phyloP scores from a whole-genome alignment of 345 rosid species.

The Populus davidiana region DNA sequence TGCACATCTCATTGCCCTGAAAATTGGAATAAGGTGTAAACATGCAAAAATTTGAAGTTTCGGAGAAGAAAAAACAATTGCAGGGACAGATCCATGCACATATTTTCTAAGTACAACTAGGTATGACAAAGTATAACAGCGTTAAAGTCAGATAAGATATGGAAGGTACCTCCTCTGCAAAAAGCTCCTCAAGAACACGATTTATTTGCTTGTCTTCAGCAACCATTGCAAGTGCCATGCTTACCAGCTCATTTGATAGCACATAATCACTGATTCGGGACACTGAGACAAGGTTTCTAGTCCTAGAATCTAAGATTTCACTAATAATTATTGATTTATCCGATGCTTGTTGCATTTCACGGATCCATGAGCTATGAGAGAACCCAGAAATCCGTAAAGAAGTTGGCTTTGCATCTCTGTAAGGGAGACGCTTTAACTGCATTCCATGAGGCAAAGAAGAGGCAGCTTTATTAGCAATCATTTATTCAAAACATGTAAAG shows the following conservation, averaged over 20 bases:
- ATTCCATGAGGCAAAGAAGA: conserved; percentile 9
- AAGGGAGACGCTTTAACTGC: conserved; percentile 86
- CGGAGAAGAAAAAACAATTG: neutral
- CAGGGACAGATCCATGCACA: neutral
- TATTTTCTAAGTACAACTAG: neutral
- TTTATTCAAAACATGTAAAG: neutral
- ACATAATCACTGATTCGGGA: conserved; percentile 93
- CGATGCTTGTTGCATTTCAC: conserved; percentile 92
- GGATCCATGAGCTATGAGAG: conserved; percentile 86
- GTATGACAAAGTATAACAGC: neutral
- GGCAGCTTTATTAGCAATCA: conserved; percentile 2
- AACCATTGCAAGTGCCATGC: conserved; percentile 97
- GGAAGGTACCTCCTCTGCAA: conserved; percentile 67
- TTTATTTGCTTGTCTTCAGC: conserved; percentile 94
- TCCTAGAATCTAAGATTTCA: conserved; percentile 91
- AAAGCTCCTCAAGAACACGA: conserved; percentile 85
- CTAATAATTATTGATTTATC: conserved; percentile 79
- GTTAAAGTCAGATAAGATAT: neutral
- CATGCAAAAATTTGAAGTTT: neutral
- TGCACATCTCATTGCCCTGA: conserved; percentile 87
- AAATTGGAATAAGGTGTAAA: neutral
- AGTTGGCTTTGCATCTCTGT: conserved; percentile 48
- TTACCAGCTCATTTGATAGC: conserved; percentile 80
- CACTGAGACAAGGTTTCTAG: conserved; percentile 86
- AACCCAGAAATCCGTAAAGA: conserved; percentile 50